Base-by-base conservation (phyloP, 345 rosid species). In the Populus alba region DNA sequence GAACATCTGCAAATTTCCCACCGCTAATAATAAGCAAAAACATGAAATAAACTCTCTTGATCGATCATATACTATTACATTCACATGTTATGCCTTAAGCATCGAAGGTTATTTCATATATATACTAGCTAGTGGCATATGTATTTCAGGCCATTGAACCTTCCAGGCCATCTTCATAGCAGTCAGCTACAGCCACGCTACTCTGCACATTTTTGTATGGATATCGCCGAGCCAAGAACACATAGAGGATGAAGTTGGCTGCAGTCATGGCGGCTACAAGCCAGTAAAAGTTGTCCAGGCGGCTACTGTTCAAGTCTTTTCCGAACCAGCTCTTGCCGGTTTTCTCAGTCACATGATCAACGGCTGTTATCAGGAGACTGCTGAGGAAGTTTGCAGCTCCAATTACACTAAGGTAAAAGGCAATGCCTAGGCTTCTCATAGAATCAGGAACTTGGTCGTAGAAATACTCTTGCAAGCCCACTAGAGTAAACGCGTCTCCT, bases 361-460 rank as follows among this genome's bases (percentile, higher is more conserved):
- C 80, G 1, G 77, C 47, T 8, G 94, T 87, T 78, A 96, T 96
- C 78, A 96, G 72, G 51, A 91, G 38, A 72, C 95, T 93, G 80
- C 97, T 96, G 0, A 86, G 80, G 80, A 96, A 96, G 75, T 85
- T 96, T 39, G 90, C 90, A 0, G 96, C 91, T 5, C 98, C 99
- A 4, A 93, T 59, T 66, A 92, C 97, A 53, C 99, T 92, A 2
- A 93, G 86, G 86, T 93, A 95, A 33, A 93, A 85, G 9, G 99
- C 99, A 61, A 95, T 93, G 55, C 99, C 99, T 78, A 95, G 73
- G 82, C 97, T 95, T 81, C 99, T 84, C 99, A 95, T 95, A 1
- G 95, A 87, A 82, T 95, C 98, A 0, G 99, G 98, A 47, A 95
- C 99, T 85, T 95, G 99, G 73, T 95, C 97, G 18, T 95, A 93